A percentile compares a stretch with the other conserved stretches of the same genome.
Evolutionary conservation across 2,329 filamentous ascomycete genomes (phyloP).

Genomic region (Phoma herbarum): DNA sequence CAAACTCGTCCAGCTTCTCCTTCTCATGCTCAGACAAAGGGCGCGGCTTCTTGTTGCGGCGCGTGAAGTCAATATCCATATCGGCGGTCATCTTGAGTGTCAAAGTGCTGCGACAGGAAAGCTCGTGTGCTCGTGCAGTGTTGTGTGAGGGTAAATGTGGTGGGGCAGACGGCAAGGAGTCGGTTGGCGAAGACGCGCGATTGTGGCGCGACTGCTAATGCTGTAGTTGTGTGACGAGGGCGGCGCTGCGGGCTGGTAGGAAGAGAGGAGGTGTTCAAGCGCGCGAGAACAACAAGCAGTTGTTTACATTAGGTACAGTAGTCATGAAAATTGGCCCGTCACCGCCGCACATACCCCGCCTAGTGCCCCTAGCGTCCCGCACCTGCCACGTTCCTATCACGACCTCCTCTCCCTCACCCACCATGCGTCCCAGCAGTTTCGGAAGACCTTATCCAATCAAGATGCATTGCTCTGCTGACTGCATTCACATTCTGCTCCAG

Average conservation of each 20-base stretch:
- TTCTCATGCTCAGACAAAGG: slow-evolving; percentile 82
- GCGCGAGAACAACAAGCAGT: slow-evolving; percentile 32
- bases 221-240: slow-evolving; percentile 19
- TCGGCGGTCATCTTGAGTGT: slow-evolving; percentile 39
- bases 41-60: slow-evolving; percentile 87
- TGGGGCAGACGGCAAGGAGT: slow-evolving; percentile 25
- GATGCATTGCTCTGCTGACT: too few species aligned
- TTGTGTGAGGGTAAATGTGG: slow-evolving; percentile 27
- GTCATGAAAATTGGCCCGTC: slow-evolving; percentile 33
- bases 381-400: slow-evolving; percentile 19
- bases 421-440: neutral
- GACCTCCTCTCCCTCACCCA: slow-evolving; percentile 2
- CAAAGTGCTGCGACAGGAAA: slow-evolving; percentile 15
- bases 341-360: slow-evolving; percentile 14
- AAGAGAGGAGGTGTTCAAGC: slow-evolving; percentile 27
- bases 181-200: slow-evolving; percentile 12
- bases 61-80: slow-evolving; percentile 77
- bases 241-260: slow-evolving; percentile 13
- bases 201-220: slow-evolving; percentile 14
- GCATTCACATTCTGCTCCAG: too few species aligned
- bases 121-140: slow-evolving; percentile 46
- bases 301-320: slow-evolving; percentile 32
- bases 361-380: slow-evolving; percentile 12
- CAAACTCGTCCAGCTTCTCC: slow-evolving; percentile 85
- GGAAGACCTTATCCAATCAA: neutral